Conservation (phyloP, 352 stramenopile species). For the Pythium dissotocum region DNA sequence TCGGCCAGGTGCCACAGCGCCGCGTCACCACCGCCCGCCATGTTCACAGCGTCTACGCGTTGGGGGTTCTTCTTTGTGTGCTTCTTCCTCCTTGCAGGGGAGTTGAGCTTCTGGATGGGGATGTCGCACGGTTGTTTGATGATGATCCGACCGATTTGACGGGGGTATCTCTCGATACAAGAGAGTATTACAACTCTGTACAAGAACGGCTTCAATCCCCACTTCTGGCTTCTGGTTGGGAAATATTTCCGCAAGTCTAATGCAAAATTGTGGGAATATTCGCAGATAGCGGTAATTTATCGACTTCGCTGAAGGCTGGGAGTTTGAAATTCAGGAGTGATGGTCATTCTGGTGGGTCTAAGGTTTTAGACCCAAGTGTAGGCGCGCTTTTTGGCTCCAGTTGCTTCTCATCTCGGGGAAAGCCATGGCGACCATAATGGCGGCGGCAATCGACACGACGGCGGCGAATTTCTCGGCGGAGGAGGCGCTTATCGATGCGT, state of each 20-base stretch:
- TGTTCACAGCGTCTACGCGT: background rate
- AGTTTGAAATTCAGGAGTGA: conserved; percentile 19
- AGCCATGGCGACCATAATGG: conserved; percentile 30
- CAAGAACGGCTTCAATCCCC: conserved; percentile 41
- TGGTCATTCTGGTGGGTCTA: background rate
- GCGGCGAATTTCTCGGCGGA: conserved; percentile 30
- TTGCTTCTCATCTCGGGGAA: background rate
- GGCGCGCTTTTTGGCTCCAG: conserved; percentile 3
- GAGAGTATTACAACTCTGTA: conserved; percentile 20
- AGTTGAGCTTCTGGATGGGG: conserved; percentile 15
- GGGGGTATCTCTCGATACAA: conserved; percentile 37
- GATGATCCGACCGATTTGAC: background rate
- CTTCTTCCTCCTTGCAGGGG: conserved; percentile 12
- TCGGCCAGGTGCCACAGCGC: conserved; percentile 78
- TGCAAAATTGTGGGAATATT: background rate
- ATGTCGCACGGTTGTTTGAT: conserved; percentile 24
- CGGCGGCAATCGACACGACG: conserved; percentile 23
- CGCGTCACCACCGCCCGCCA: conserved; percentile 29
- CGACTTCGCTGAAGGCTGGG: background rate
- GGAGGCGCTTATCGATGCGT: conserved; percentile 61
- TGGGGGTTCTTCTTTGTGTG: conserved; percentile 11
- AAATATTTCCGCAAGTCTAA: too few species aligned
- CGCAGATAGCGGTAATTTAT: background rate
- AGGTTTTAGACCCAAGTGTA: background rate
- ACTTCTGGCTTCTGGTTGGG: too few species aligned